A percentile compares a stretch with the other conserved stretches of the same genome.
Evolutionary conservation across 768 basidiomycete species (phyloP).

Genomic region (Holtermannia corniformis): DNA sequence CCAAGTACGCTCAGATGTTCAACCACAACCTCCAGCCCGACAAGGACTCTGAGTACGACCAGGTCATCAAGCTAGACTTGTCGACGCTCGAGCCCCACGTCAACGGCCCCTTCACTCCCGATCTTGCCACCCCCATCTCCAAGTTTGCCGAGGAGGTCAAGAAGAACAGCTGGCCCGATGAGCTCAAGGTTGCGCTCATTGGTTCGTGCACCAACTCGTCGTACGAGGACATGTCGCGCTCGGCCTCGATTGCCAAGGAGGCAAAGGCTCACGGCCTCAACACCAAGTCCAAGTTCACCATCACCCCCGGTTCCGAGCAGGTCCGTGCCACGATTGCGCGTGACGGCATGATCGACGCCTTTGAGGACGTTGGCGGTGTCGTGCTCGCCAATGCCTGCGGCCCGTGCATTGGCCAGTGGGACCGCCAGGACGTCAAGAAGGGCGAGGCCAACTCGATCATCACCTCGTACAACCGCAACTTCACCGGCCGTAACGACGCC

Average conservation of each 20-base stretch:
- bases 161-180: conserved; percentile 92
- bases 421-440: conserved; percentile 91
- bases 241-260: conserved; percentile 84
- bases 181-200: conserved; percentile 94
- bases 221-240: conserved; percentile 98
- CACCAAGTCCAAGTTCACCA: conserved; percentile 89
- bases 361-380: conserved; percentile 79
- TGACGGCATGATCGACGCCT: conserved; percentile 80
- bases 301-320: conserved; percentile 97
- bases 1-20: conserved; percentile 79
- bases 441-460: conserved; percentile 97
- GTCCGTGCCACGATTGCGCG: conserved; percentile 95
- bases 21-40: conserved; percentile 84
- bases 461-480: conserved; percentile 99
- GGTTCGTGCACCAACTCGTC: conserved; percentile 99
- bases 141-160: conserved; percentile 85
- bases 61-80: conserved; percentile 87
- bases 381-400: conserved; percentile 98
- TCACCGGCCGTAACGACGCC: conserved; percentile 98
- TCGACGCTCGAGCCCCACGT: conserved; percentile 97
- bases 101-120: conserved; percentile 99
- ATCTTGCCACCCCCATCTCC: conserved; percentile 95
- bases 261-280: conserved; percentile 77
- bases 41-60: conserved; percentile 81
- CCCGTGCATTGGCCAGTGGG: conserved; percentile 99